Evolutionary conservation across 352 stramenopile species (phyloP), one percentile per base, ranked within the genome.

Genomic region (Pythium apleroticum): DNA sequence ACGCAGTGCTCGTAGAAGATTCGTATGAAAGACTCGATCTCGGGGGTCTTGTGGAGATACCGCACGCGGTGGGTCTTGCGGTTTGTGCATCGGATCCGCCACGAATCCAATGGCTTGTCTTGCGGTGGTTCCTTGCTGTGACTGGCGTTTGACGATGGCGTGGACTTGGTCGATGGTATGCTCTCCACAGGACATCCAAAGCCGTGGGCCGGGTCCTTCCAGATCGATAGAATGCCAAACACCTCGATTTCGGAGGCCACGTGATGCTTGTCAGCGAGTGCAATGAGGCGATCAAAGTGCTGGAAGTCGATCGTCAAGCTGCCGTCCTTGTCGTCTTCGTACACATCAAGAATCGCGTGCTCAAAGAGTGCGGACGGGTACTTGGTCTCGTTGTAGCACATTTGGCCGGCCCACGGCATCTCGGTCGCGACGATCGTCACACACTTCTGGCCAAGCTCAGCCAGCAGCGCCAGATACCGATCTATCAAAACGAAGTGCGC

Each of bases 351-450:
- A 3, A 90, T 66, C 0, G 82, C 71, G 58, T 93, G 84, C 48
- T 93, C 84, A 58, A 77, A 93, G 24, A 93, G 68, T 17, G 82
- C 76, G 1, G 84, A 93, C 4, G 82, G 76, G 52, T 91, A 90
- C 12, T 66, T 68, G 1, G 73, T 77, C 68, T 91, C 84, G 57
- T 75, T 71, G 60, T 93, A 90, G 65, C 84, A 93, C 58, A 91
- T 82, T 69, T 93, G 84, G 11, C 82, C 84, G 3, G 75, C 76
- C 84, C 82, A 93, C 0, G 84, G 84, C 78, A 90, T 86, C 69
- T 93, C 84, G 0, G 84, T 90, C 7, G 72, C 82, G 1, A 93
- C 84, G 37, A 93, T 65, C 15, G 80, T 88, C 30, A 93, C 56
- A 45, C 79, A 88, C 57, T 91, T 91, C 60, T 93, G 84, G 0